Evolutionary conservation across 208 protist genomes (phyloP).

Genomic region (Hexamita inflata): DNA sequence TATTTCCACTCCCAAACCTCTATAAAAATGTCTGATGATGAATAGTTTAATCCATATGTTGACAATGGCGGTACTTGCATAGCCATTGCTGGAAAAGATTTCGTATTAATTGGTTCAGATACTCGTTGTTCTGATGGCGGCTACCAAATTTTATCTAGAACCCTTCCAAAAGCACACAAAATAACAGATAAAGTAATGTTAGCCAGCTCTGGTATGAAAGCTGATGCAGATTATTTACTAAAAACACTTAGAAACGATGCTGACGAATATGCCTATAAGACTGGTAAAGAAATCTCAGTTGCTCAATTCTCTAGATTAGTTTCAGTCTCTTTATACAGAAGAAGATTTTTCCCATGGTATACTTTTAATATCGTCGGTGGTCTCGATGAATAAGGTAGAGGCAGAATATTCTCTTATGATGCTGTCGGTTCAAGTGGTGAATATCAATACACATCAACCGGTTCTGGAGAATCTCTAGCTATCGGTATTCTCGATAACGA

Average conservation of each 20-base stretch:
- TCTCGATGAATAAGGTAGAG: background rate
- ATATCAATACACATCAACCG: background rate
- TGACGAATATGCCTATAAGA: background rate
- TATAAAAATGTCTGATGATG: slow-evolving; percentile 12
- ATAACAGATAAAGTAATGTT: slow-evolving; percentile 2
- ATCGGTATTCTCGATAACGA: background rate
- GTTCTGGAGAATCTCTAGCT: background rate
- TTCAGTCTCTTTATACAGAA: background rate
- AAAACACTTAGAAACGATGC: background rate
- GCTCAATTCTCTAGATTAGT: background rate
- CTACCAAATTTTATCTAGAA: background rate
- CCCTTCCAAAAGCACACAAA: background rate
- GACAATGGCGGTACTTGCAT: slow-evolving; percentile 20
- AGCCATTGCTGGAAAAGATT: slow-evolving; percentile 8
- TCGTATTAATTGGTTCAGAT: slow-evolving; percentile 6
- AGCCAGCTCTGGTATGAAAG: background rate
- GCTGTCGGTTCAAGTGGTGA: background rate
- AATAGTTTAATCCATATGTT: slow-evolving; percentile 7
- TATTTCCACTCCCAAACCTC: too few relatives aligned
- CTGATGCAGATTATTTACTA: background rate
- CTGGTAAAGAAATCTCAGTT: background rate
- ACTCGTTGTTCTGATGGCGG: slow-evolving; percentile 7
- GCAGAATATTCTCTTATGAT: slow-evolving; percentile 8
- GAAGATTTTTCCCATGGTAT: slow-evolving; percentile 28
- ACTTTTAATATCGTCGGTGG: slow-evolving; percentile 6